Conservation (phyloP, 805 yeast species). For the Nakazawaea wickerhamii region DNA sequence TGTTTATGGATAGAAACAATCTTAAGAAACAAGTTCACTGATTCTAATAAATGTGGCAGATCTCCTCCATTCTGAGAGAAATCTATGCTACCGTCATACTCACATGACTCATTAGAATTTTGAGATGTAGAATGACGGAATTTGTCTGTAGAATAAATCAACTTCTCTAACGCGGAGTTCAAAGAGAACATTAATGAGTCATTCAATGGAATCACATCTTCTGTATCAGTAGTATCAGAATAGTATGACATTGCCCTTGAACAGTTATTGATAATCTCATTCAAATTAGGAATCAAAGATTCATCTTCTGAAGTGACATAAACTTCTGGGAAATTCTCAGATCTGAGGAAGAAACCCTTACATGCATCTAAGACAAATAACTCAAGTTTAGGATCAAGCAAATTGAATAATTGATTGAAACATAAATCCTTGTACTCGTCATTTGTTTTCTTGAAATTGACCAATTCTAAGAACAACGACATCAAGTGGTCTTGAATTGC, state of each 20-base stretch:
- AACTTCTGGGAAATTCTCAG: slow-evolving; percentile 33
- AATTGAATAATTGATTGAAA: slow-evolving; percentile 34
- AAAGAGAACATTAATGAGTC: slow-evolving; percentile 37
- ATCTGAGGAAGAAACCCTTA: slow-evolving; percentile 36
- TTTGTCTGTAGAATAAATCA: slow-evolving; percentile 25
- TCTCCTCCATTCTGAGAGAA: slow-evolving; percentile 10
- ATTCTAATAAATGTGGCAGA: slow-evolving; percentile 19
- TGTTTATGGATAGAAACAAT: slow-evolving; percentile 54
- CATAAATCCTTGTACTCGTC: slow-evolving; percentile 16
- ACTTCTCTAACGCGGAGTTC: slow-evolving; percentile 33
- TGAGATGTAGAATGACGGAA: background rate
- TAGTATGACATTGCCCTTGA: slow-evolving; percentile 24
- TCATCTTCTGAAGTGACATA: slow-evolving; percentile 14
- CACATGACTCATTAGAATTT: background rate
- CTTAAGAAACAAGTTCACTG: slow-evolving; percentile 45
- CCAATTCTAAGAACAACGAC: slow-evolving; percentile 7
- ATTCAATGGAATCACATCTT: slow-evolving; percentile 19
- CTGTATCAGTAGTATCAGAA: background rate
- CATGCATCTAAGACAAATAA: slow-evolving; percentile 28
- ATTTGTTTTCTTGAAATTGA: background rate
- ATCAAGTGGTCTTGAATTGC: slow-evolving; percentile 10
- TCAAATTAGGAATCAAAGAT: slow-evolving; percentile 33
- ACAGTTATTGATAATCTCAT: slow-evolving; percentile 42
- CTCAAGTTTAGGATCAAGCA: slow-evolving; percentile 28
- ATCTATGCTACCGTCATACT: slow-evolving; percentile 7